A percentile compares a stretch with the other conserved stretches of the same genome.
These are phyloP conservation scores for Metschnikowia colocasiae DNA, from an alignment of 805 yeast species.

Conservation along the genomic window DNA sequence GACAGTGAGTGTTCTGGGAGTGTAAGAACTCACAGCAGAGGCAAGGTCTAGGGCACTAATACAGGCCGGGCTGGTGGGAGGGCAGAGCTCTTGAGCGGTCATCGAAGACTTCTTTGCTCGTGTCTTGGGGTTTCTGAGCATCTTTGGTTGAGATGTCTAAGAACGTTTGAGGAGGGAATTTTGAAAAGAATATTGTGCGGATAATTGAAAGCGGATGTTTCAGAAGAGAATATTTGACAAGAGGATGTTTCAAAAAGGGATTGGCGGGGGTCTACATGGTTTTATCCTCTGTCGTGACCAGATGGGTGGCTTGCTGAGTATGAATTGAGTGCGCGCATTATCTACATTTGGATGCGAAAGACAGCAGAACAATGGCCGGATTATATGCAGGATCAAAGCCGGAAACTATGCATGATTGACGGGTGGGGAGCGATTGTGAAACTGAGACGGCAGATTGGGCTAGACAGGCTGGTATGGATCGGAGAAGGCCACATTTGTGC, in stretches of 20 bases:
- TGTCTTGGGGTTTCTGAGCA: slow-evolving; percentile 11
- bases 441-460: too few species aligned
- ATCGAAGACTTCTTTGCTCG: slow-evolving; percentile 1
- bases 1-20: slow-evolving; percentile 23
- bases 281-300: neutral
- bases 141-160: neutral
- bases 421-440: too few species aligned
- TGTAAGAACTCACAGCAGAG: slow-evolving; percentile 26
- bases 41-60: slow-evolving; percentile 23
- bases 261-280: neutral
- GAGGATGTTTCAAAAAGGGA: neutral
- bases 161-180: too few species aligned
- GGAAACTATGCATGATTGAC: neutral
- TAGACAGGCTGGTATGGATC: too few species aligned
- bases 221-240: too few species aligned
- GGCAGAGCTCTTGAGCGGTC: slow-evolving; percentile 3
- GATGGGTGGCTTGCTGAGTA: slow-evolving; percentile 4
- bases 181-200: too few species aligned
- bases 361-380: neutral
- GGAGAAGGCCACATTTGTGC: too few species aligned
- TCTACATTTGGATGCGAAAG: neutral
- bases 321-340: neutral
- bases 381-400: neutral
- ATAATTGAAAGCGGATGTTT: too few species aligned
- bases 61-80: slow-evolving; percentile 3